These are phyloP conservation scores for Annulohypoxylon moriforme DNA, from an alignment of 495 filamentous ascomycete species.

Conservation along the genomic window DNA sequence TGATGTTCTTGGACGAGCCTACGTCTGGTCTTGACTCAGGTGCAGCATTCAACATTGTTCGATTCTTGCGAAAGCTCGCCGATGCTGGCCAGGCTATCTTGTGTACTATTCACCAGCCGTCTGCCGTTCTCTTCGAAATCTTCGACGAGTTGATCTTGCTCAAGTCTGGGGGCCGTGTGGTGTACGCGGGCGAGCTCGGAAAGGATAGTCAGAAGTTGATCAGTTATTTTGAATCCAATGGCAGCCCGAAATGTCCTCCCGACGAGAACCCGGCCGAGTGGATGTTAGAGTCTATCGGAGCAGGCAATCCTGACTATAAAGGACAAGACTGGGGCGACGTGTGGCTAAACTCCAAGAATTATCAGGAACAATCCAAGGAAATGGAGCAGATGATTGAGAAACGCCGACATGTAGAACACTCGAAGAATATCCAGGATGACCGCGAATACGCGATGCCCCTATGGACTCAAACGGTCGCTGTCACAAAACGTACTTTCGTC, in stretches of 20 bases:
- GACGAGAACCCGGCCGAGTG: slow-evolving; percentile 82
- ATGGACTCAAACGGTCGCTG: slow-evolving; percentile 57
- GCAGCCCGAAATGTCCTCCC: slow-evolving; percentile 68
- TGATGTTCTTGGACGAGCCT: slow-evolving; percentile 81
- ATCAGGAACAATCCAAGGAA: slow-evolving; percentile 65
- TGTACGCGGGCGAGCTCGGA: slow-evolving; percentile 73
- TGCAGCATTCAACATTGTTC: slow-evolving; percentile 72
- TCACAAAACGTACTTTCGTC: slow-evolving; percentile 69
- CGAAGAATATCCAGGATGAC: slow-evolving; percentile 48
- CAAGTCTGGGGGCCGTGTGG: slow-evolving; percentile 71
- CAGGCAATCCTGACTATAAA: slow-evolving; percentile 61
- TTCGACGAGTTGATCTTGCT: slow-evolving; percentile 78
- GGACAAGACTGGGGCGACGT: slow-evolving; percentile 76
- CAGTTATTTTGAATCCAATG: slow-evolving; percentile 69
- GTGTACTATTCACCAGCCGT: slow-evolving; percentile 84
- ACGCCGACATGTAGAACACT: slow-evolving; percentile 36
- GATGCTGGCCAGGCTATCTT: slow-evolving; percentile 74
- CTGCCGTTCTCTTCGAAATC: slow-evolving; percentile 73
- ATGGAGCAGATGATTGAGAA: slow-evolving; percentile 50
- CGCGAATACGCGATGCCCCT: slow-evolving; percentile 43
- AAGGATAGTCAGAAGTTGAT: slow-evolving; percentile 53
- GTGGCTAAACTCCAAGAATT: slow-evolving; percentile 78
- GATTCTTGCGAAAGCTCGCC: slow-evolving; percentile 73
- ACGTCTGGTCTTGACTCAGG: slow-evolving; percentile 76
- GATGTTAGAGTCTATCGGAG: slow-evolving; percentile 84